Evolutionary conservation across 805 yeast species (phyloP).

Genomic region (Metschnikowia koreensis): DNA sequence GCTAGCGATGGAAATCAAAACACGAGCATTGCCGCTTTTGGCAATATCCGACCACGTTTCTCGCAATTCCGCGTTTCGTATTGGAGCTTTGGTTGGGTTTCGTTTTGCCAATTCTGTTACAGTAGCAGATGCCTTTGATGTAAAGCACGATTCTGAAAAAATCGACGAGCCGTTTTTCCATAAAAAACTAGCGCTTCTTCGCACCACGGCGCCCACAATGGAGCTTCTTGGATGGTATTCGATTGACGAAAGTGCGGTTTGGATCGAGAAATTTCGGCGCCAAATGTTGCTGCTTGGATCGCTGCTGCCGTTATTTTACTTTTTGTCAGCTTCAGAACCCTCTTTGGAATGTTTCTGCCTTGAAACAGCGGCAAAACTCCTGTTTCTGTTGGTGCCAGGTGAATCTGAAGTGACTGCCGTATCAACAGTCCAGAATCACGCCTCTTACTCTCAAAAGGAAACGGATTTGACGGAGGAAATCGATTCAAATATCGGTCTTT

Average conservation of each 20-base stretch:
- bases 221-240: slow-evolving; percentile 33
- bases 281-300: slow-evolving; percentile 12
- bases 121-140: slow-evolving; percentile 31
- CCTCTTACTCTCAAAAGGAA: slow-evolving; percentile 22
- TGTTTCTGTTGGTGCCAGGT: slow-evolving; percentile 23
- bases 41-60: slow-evolving; percentile 31
- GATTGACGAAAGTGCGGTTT: slow-evolving; percentile 6
- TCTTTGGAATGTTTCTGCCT: slow-evolving; percentile 7
- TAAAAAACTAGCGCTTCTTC: slow-evolving; percentile 28
- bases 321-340: slow-evolving; percentile 5
- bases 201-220: slow-evolving; percentile 28
- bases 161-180: slow-evolving; percentile 27
- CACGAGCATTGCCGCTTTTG: slow-evolving; percentile 29
- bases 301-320: slow-evolving; percentile 8
- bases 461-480: slow-evolving; percentile 9
- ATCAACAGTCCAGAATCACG: slow-evolving; percentile 29
- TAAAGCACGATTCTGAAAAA: slow-evolving; percentile 15
- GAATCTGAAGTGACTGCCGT: slow-evolving; percentile 35
- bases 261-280: slow-evolving; percentile 6
- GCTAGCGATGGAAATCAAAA: slow-evolving; percentile 2
- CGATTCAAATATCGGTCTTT: slow-evolving; percentile 11
- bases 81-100: slow-evolving; percentile 33
- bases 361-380: slow-evolving; percentile 7
- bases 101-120: slow-evolving; percentile 4
- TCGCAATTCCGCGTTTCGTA: slow-evolving; percentile 17